Conservation (phyloP, 768 basidiomycete species). For the Phanerodontia chrysosporium region DNA sequence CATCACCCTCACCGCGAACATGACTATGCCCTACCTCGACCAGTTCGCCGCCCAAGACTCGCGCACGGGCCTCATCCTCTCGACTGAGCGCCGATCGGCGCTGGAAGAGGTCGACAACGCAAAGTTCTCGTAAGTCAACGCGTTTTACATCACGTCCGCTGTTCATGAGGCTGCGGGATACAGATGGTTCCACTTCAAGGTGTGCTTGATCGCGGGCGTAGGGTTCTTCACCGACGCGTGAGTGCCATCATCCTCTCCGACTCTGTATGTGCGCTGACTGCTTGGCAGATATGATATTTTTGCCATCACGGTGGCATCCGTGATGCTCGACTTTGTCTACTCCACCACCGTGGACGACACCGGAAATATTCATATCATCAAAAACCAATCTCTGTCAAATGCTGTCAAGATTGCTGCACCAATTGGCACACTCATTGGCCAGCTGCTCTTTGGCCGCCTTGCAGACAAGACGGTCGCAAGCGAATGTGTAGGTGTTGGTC, state of each 20-base stretch:
- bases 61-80: background rate
- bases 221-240: constrained; percentile 79
- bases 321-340: constrained; percentile 84
- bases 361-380: background rate
- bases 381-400: background rate
- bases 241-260: background rate
- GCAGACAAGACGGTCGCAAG: constrained; percentile 78
- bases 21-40: background rate
- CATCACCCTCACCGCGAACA: background rate
- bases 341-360: constrained; percentile 18
- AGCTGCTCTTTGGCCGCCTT: constrained; percentile 76
- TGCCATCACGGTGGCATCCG: constrained; percentile 81
- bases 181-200: constrained; percentile 85
- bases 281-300: constrained; percentile 71
- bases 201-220: constrained; percentile 53
- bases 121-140: constrained; percentile 60
- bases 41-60: background rate
- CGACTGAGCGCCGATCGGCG: constrained; percentile 44
- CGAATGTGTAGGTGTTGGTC: constrained; percentile 55
- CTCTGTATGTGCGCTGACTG: background rate
- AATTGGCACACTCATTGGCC: constrained; percentile 71
- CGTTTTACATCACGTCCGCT: background rate
- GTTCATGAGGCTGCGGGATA: background rate
- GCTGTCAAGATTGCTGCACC: constrained; percentile 78
- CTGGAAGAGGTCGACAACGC: constrained; percentile 87